Evolutionary conservation across 257 asterid species (phyloP), one percentile per base, ranked within the genome.

Genomic region (Jacaranda copaia): DNA sequence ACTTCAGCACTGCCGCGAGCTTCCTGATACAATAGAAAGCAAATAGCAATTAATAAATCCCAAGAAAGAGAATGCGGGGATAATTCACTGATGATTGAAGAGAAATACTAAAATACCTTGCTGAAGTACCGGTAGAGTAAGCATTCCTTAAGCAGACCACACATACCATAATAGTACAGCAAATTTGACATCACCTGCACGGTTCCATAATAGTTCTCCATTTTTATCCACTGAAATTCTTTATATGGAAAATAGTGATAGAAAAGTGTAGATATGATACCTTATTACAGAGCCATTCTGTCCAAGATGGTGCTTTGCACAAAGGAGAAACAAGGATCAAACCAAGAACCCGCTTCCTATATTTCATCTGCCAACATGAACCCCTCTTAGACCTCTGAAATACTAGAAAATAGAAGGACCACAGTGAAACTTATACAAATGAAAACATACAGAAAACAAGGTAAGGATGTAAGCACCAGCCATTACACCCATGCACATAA

Each of bases 381-480:
- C 42, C 40, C 65, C 8, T 55, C 60, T 77, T 62, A 82, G 64
- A 42, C 43, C 19, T 6, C 51, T 40, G 72, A 4, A 40, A 52
- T 7, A 65, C 65, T 8, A 20, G 32, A 73, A 55, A 60, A 66
- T 48, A 53, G 36, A 20, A 79, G 52, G 43, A 78, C 19, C 35
- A 7, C 8, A 25, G 59, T 48, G 73, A 77, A 64, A 58, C 48
- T 55, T 16, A 32, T 38, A 53, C 3, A 43, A 58, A 43, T 8
- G 19, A 55, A 75, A 75, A 84, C 97, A 13, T 89, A 94, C 98
- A 49, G 98, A 93, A 75, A 94, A 92, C 76, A 90, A 71, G 73
- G 97, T 85, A 75, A 94, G 92, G 78, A 94, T 75, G 86, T 94
- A 94, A 85, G 97, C 98, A 62, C 98, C 98, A 39, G 97, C 98